Conservation (phyloP, 2,329 filamentous ascomycete genomes). For the Aspergillus phoenicis region DNA sequence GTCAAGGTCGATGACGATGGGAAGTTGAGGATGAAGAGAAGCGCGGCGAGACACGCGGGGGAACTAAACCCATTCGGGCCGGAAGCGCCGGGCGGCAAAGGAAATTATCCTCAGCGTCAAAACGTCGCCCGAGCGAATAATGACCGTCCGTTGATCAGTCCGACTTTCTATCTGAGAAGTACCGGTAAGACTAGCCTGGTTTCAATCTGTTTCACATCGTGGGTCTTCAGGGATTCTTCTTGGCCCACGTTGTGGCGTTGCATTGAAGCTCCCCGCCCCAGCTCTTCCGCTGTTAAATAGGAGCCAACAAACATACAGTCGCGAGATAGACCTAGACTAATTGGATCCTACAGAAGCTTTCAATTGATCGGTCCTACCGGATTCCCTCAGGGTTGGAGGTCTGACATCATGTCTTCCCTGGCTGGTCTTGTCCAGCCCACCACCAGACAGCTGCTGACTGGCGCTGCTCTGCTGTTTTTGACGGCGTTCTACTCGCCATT, state of each 20-base stretch:
- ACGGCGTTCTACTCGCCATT: conserved; percentile 45
- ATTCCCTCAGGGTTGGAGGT: neutral
- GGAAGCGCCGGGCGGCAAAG: conserved; percentile 2
- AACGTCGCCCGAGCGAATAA: neutral
- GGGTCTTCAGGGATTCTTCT: neutral
- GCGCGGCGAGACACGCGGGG: conserved; percentile 31
- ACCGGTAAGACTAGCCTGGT: conserved; percentile 20
- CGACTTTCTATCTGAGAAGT: conserved; percentile 19
- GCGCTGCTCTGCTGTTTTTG: conserved; percentile 40
- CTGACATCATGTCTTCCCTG: conserved; percentile 30
- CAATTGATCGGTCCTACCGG: neutral
- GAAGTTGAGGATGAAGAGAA: conserved; percentile 23
- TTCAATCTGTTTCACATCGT: conserved; percentile 14
- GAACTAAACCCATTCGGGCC: conserved; percentile 6
- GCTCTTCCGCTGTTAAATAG: conserved; percentile 1
- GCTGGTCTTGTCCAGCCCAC: conserved; percentile 31
- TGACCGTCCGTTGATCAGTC: conserved; percentile 12
- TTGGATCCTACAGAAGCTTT: neutral
- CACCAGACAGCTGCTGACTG: conserved; percentile 28
- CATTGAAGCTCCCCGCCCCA: neutral
- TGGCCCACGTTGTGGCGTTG: neutral
- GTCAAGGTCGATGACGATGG: neutral
- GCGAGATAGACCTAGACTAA: neutral
- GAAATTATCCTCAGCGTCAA: neutral
- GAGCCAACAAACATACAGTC: neutral